Evolutionary conservation across 1,284 basidiomycete genomes (phyloP), one percentile per base, ranked within the genome.

Genomic region (Austropuccinia psidii): DNA sequence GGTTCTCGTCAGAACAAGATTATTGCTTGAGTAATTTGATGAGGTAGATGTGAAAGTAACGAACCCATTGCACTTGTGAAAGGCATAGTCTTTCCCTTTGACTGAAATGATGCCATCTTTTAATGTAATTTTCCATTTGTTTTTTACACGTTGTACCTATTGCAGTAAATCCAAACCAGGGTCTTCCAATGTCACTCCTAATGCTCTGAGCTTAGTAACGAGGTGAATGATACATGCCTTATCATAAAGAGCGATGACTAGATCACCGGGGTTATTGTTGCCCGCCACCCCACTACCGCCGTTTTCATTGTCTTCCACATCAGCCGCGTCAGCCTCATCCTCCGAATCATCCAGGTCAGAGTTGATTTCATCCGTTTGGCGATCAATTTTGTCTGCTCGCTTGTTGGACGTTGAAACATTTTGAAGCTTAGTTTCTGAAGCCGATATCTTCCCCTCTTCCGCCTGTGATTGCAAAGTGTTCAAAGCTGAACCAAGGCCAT

Each of bases 111-210:
- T 93, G 17, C 96, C 96, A 78, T 98, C 96, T 83, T 96, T 96
- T 75, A 99, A 86, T n/a, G 93, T 89, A 75, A 94, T 96, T 85
- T 98, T 98, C 96, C 96, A 99, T 84, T 98, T 99, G 85, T 98
- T 98, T 84, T 98, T 98, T 35, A 98, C 94, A 24, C 96, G 87
- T 74, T 94, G 92, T 43, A 97, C 93, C 93, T 94, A 76, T 69
- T 45, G 60, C 37, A 65, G 35, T 50, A 58, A 17, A 11, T 61
- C 33, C 27, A 24, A 5, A 73, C 11, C 47, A 73, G 55, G 19
- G 35, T 7, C 19, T n/a, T 9, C 21, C n/a, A 66, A 35, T 9
- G 17, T 13, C 21, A 35, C 17, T 29, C n/a, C 19, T 17, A 9
- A 45, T 19, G 54, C 29, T 37, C 65, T 68, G 73, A 57, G 61